Percentiles rank a stretch among this genome's conserved stretches.
Conservation (phyloP, 805 yeast species). For the Tetrapisispora namnaoensis region DNA sequence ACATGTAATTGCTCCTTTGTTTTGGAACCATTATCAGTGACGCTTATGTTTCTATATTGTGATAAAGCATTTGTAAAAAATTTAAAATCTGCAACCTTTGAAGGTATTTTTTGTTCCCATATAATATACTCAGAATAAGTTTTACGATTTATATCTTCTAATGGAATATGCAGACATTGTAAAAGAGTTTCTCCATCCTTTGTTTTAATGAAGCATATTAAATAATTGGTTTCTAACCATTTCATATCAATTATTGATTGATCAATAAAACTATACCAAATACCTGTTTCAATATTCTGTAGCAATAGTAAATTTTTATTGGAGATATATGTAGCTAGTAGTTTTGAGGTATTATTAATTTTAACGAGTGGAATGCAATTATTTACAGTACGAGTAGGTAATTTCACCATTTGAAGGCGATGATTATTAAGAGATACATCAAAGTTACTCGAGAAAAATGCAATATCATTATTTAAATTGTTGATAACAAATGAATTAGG, state of each 20-base stretch:
- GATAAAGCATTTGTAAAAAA: slow-evolving; percentile 19
- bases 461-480: slow-evolving; percentile 22
- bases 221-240: slow-evolving; percentile 27
- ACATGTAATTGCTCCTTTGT: slow-evolving; percentile 15
- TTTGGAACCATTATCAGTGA: slow-evolving; percentile 14
- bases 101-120: slow-evolving; percentile 23
- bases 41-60: slow-evolving; percentile 9
- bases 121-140: slow-evolving; percentile 12
- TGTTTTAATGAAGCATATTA: slow-evolving; percentile 18
- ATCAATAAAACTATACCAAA: slow-evolving; percentile 23
- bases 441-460: slow-evolving; percentile 20
- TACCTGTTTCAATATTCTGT: slow-evolving; percentile 19
- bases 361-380: slow-evolving; percentile 19
- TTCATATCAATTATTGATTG: slow-evolving; percentile 19
- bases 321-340: slow-evolving; percentile 21
- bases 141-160: slow-evolving; percentile 9
- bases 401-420: slow-evolving; percentile 16
- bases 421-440: slow-evolving; percentile 16
- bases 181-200: slow-evolving; percentile 14
- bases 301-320: slow-evolving; percentile 26
- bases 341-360: slow-evolving; percentile 17
- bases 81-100: slow-evolving; percentile 5
- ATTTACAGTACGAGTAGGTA: slow-evolving; percentile 27
- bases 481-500: slow-evolving; percentile 15
- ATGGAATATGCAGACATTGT: slow-evolving; percentile 21